Base-by-base conservation (phyloP, 176 grass and related monocot species). In the Oryza glaberrima region DNA sequence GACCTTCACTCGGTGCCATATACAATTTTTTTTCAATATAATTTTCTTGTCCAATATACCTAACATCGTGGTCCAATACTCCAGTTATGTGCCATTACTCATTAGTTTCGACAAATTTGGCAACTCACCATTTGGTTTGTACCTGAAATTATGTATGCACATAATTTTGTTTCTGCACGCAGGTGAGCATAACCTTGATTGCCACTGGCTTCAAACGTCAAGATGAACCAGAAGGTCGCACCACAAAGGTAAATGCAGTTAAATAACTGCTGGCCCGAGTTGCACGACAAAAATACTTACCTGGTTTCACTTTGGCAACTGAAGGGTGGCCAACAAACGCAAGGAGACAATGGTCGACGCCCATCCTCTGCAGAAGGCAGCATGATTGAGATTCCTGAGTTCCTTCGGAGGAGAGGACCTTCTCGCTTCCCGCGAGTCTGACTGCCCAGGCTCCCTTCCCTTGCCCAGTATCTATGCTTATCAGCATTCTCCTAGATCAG, bases 181-280 rank as follows among this genome's bases (percentile, higher is more conserved):
- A 98, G 95, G 87, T 95, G 40, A 98, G 90, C 92, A 98, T 98
- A 86, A 94, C 91, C 5, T 81, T 98, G 46, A 95, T 98, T 73
- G 95, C 95, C 48, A 95, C 95, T 82, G 95, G 95, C 26, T 98
- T 98, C 66, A 98, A 91, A 79, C 87, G 90, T 22, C 92, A 93
- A 69, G 95, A 95, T 30, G 95, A 98, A 78, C 48, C 69, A 35
- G 92, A 94, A 82, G 74, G 70, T 66, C 88, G 34, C n/a, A 47
- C 84, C 63, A 86, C 82, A 65, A 92, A 93, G 90, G 95, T 97
- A 83, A 52, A 75, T 70, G 13, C 51, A 32, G 14, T 66, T 23
- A 64, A 48, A 70, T 16, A 34, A 76, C 11, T 49, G n/a, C 0
- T 77, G 45, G 8, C 23, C 20, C 41, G 60, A 36, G 23, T 76